Evolutionary conservation across 2,329 filamentous ascomycete species (phyloP).

Genomic region (Claviceps arundinis): DNA sequence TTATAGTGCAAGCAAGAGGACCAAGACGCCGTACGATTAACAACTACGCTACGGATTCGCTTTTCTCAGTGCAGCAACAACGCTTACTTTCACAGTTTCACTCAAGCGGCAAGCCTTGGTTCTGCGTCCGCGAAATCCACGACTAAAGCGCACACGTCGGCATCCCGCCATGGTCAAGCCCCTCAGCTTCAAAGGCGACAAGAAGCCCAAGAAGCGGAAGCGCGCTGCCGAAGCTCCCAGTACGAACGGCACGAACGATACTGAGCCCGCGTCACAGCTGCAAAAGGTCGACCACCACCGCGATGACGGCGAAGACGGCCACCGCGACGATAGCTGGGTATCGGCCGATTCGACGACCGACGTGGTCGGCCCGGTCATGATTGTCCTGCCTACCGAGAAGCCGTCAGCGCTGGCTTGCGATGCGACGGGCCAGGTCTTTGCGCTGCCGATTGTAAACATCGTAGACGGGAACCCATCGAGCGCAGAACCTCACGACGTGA

Average conservation of each 20-base stretch:
- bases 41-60: too few species aligned
- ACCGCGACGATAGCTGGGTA: constrained; percentile 77
- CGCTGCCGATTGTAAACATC: constrained; percentile 72
- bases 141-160: neutral
- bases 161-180: constrained; percentile 64
- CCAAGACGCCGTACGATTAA: too few species aligned
- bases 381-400: constrained; percentile 65
- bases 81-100: too few species aligned
- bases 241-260: constrained; percentile 27
- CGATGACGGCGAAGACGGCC: constrained; percentile 23
- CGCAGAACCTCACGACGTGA: constrained; percentile 87
- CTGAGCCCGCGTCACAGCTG: constrained; percentile 15
- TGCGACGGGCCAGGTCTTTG: constrained; percentile 73
- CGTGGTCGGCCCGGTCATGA: constrained; percentile 66
- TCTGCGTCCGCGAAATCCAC: neutral
- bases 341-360: constrained; percentile 64
- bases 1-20: too few species aligned
- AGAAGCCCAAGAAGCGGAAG: constrained; percentile 87
- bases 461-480: constrained; percentile 70
- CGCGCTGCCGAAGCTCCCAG: constrained; percentile 38
- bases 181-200: constrained; percentile 92
- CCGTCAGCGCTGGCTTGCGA: constrained; percentile 74
- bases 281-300: constrained; percentile 11
- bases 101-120: too few species aligned
- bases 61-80: too few species aligned